Base-by-base conservation (phyloP, 1,284 basidiomycete genomes). In the Laetiporus sulphureus region DNA sequence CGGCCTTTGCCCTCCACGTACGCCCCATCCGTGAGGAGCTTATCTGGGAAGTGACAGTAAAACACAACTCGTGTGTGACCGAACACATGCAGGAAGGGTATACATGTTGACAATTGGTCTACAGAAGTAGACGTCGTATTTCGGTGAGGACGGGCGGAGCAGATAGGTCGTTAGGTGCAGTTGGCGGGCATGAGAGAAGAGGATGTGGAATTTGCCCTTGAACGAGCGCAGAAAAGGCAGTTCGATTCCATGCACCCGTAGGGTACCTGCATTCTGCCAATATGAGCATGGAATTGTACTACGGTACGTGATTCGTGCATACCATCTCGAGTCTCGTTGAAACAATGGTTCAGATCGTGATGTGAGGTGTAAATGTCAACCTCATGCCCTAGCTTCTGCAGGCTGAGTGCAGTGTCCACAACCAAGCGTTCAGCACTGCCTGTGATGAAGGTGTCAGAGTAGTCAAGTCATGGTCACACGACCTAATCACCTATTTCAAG, bases 41-140 rank as follows among this genome's bases (percentile, higher is more conserved):
- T 92, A 65, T 97, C 93, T 0, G 96, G 95, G 56, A 98, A 99
- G 62, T 99, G 95, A 55, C 93, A 96, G 63, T 99, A 99, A 66
- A 97, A 99, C 13, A 99, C 80, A 19, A 96, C 86, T 1, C 90
- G 79, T 8, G 79, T 89, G 10, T 72, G 69, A 2, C 73, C 76
- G 8, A 89, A 59, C 39, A 71, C 61, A 11, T 89, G 76, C 1
- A 99, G 70, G 47, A 95, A 68, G 0, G 95, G 95, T 15, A 98
- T 73, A 46, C 87, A 91, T 2, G 91, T 91, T 1, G 91, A 91
- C 16, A 98, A 79, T 61, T 98, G 95, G 65, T 99, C 96, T 13
- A 98, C 85, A n/a, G 47, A 99, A 83, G 67, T 85, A 94, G 21
- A 97, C 79, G 58, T 99, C 95, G 58, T 84, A 83, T 22, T 62